Percentiles rank a stretch among this genome's conserved stretches.
phyloP scores from a whole-genome alignment of 2,329 filamentous ascomycete genomes.

The Tolypocladium pustulatum region DNA sequence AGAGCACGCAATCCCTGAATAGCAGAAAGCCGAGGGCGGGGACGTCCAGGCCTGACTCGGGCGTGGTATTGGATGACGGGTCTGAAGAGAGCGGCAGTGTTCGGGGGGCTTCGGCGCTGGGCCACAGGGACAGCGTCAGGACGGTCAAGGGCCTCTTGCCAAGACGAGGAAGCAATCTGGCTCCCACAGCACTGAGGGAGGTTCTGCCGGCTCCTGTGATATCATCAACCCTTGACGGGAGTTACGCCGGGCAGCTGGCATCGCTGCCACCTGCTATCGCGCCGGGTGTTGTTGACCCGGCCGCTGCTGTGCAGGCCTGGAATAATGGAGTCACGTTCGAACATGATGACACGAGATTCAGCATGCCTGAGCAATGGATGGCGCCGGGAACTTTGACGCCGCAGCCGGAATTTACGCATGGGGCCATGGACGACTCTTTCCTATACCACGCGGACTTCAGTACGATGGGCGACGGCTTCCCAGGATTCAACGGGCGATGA shows the following conservation, averaged over 20 bases:
- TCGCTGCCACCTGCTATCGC: conserved; percentile 10
- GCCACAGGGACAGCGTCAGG: conserved; percentile 19
- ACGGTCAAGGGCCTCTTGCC: conserved; percentile 12
- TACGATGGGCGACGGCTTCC: conserved; percentile 10
- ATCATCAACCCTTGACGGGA: conserved; percentile 8
- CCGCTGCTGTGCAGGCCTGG: conserved; percentile 17
- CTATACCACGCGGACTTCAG: conserved; percentile 15
- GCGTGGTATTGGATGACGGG: conserved; percentile 26
- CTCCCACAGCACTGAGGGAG: conserved; percentile 12
- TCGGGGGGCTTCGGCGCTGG: conserved; percentile 9
- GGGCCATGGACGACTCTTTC: conserved; percentile 2
- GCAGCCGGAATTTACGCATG: conserved; percentile 11
- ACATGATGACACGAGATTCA: conserved; percentile 9
- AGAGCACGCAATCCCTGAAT: conserved; percentile 9
- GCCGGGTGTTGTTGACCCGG: conserved; percentile 4
- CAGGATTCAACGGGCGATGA: conserved; percentile 5
- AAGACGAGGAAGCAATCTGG: conserved; percentile 13
- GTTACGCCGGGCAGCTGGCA: conserved; percentile 4
- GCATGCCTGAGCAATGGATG: conserved; percentile 13
- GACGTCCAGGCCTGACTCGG: conserved; percentile 24
- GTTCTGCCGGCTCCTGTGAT: conserved; percentile 6
- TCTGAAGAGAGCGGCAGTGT: conserved; percentile 26
- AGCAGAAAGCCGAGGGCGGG: conserved; percentile 14
- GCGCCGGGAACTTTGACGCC: conserved; percentile 10
- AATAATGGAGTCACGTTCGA: conserved; percentile 16